Base-by-base conservation (phyloP, 2,329 filamentous ascomycete species). In the Hyphodiscus sp. region DNA sequence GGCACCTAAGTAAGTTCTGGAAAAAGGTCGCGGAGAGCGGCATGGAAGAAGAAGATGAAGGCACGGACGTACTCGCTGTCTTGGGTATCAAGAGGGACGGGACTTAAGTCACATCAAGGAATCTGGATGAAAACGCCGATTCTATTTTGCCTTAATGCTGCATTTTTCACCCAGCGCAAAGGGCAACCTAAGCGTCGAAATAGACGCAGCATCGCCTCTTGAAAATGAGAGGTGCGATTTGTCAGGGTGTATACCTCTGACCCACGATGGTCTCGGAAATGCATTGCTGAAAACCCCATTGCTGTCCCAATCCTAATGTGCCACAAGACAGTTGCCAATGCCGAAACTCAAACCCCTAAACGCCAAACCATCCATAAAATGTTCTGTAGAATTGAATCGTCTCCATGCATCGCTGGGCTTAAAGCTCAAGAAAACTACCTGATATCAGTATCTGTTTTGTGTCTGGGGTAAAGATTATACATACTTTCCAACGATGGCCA, bases 1-100 rank as follows among this genome's bases (percentile, higher is more conserved):
- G 89, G 59, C 89, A 94, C 69, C 70, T 94, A 49, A 91, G 86
- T 72, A 92, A 91, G 70, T 91, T 95, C 67, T 94, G 87, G 86
- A 87, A 85, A 65, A 76, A 79, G 58, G 81, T 89, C 50, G 85
- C 81, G 20, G 80, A 84, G 49, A 74, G 87, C 68, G 86, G 84
- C 2, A 71, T 89, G 20, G 82, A 87, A 57, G 73, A 79, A 29
- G 81, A 86, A 45, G 69, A 72, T 38, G 72, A 73, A 49, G 64
- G 72, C 56, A 66, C 66, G 66, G 70, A 81, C 61, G 58, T 85
- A 49, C 73, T 84, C 50, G 64, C 68, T 2, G 68, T 79, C 48
- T 65, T 85, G 43, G 77, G 73, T 0, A 71, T 84, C 50, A 62
- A 71, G 49, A 47, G 52, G 18, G 50, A 45, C 45, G 8, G 16